Evolutionary conservation across 306 rosid species (phyloP).

Genomic region (Nissolia schottii): DNA sequence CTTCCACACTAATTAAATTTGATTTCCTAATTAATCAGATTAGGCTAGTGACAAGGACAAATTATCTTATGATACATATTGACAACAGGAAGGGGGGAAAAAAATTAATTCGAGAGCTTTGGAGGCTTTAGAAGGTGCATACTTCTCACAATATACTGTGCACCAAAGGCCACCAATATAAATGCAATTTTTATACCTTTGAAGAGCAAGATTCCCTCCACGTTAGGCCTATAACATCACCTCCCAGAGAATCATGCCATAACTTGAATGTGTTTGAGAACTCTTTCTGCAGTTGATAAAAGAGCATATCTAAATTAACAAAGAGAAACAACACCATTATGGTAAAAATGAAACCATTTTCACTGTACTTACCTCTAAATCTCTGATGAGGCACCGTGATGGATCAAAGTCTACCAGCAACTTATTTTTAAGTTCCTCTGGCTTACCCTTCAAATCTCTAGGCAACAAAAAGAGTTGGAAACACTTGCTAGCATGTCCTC

Average conservation of each 20-base stretch:
- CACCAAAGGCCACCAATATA: background rate
- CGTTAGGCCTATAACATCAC: conserved; percentile 87
- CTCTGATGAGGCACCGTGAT: conserved; percentile 57
- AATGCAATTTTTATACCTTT: conserved; percentile 48
- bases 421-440: conserved; percentile 56
- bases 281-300: conserved; percentile 48
- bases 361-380: conserved; percentile 65
- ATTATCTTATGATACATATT: conserved; percentile 1
- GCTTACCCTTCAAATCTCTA: conserved; percentile 57
- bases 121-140: conserved; percentile 67
- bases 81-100: background rate
- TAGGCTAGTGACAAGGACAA: conserved; percentile 5
- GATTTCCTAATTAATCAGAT: conserved; percentile 2
- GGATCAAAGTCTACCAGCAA: conserved; percentile 85
- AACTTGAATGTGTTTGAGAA: conserved; percentile 57
- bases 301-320: conserved; percentile 1
- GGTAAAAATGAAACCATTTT: conserved; percentile 1
- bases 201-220: conserved; percentile 58
- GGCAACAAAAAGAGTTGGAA: conserved; percentile 74
- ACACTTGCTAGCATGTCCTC: conserved; percentile 59
- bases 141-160: conserved; percentile 42
- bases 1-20: background rate
- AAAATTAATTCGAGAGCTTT: conserved; percentile 18
- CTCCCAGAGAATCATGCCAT: conserved; percentile 95
- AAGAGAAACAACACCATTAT: background rate